Base-by-base conservation (phyloP, 2,329 filamentous ascomycete genomes). In the Sporothrix luriei region DNA sequence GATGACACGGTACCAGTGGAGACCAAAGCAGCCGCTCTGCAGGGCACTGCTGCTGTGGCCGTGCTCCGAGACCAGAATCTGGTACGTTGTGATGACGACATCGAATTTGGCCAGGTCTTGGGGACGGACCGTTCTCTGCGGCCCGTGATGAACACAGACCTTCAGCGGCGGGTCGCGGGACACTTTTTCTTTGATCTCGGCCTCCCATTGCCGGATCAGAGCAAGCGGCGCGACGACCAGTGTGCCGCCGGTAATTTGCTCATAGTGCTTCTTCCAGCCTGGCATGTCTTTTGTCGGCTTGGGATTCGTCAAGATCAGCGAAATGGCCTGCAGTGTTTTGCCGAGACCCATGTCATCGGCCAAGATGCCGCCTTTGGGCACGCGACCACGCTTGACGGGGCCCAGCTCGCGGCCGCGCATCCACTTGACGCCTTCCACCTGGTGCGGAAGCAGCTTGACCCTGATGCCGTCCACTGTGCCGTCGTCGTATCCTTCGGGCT, bases 261-360 rank as follows among this genome's bases (percentile, higher is more conserved):
- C 84, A 21, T 88, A 87, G n/a, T 91, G 83, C 77, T 90, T 91
- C 77, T 89, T 90, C 81, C 90, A 87, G 0, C 82, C 83, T 49
- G 86, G 82, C 5, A 84, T 82, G 19, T 86, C 84, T 70, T 83
- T 80, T n/a, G 26, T 52, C 3, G 91, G 89, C 75, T 91, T 92
- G 21, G 88, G 87, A 75, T 98, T 97, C 69, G 86, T 91, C 49
- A 99, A 84, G 54, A 99, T 91, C 43, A 98, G 84, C 1, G 94
- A 90, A 70, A 99, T 91, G 0, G 94, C 93, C 80, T 99, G 95
- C 16, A 99, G 86, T 0, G 95, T 99, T 83, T 99, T 99, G 70
- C 95, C 95, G 16, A 98, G 83, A 74, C 94, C 94, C 94, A 98
- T 96, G 77, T 99, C 95, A 76, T 99, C 95, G 21, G 95, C 95